phyloP scores from a whole-genome alignment of 163 green algal species.

The Chlamydomonas reinhardtii region DNA sequence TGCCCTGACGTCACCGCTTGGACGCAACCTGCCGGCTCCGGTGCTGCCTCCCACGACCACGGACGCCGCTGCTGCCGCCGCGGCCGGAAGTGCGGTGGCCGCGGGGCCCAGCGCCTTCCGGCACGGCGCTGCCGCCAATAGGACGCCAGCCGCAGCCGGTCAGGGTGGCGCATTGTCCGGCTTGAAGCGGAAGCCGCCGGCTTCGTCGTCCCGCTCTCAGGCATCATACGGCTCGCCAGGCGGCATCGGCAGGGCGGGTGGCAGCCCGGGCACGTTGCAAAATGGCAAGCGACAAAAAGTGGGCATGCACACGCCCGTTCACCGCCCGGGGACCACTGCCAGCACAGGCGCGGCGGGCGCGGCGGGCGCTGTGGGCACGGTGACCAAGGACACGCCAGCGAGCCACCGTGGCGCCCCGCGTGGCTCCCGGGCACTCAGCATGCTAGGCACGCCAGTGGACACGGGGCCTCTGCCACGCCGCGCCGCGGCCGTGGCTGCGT shows the following conservation, averaged over 20 bases:
- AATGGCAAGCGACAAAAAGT: constrained; percentile 29
- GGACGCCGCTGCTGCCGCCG: neutral
- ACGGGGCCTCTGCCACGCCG: too few species aligned
- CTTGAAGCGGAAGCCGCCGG: neutral
- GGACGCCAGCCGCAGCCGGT: neutral
- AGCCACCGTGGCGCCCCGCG: too few species aligned
- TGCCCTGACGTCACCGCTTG: neutral
- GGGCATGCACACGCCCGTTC: too few species aligned
- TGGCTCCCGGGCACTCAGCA: too few species aligned
- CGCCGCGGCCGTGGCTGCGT: too few species aligned
- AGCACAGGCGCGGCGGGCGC: too few species aligned
- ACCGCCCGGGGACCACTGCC: too few species aligned
- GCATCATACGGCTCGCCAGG: too few species aligned
- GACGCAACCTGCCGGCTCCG: neutral
- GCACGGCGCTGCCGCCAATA: neutral
- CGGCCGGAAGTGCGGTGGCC: neutral
- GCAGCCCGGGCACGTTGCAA: neutral
- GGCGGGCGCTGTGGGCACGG: neutral
- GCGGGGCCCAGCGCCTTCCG: neutral
- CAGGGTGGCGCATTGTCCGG: neutral
- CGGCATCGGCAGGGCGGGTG: too few species aligned
- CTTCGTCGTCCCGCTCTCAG: too few species aligned
- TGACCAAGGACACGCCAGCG: neutral
- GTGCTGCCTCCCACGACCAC: constrained; percentile 16
- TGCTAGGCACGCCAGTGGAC: too few species aligned